phyloP scores from a whole-genome alignment of 1,139 yeast species.

The Protomyces inouyei region DNA sequence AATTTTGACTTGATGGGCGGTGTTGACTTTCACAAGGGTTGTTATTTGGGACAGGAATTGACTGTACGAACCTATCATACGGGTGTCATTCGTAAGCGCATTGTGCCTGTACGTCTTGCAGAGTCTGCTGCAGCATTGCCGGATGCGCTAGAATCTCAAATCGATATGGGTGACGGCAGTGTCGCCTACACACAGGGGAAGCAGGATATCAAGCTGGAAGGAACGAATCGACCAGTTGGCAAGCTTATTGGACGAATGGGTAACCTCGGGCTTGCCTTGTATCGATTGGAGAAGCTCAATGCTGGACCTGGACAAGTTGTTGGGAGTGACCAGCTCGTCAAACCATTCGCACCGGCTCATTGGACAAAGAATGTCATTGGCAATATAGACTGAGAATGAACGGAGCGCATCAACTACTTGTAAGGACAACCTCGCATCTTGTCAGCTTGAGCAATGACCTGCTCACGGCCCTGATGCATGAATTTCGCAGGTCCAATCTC shows the following conservation, averaged over 20 bases:
- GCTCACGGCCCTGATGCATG: not conserved
- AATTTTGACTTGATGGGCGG: constrained; percentile 81
- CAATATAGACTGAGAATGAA: not conserved
- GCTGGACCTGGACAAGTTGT: not conserved
- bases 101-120: constrained; percentile 57
- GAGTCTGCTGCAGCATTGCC: constrained; percentile 4
- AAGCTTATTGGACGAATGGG: constrained; percentile 54
- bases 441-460: constrained; percentile 1
- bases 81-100: constrained; percentile 74
- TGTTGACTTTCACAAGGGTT: constrained; percentile 81
- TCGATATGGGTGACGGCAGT: not conserved
- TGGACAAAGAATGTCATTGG: not conserved
- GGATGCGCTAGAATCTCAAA: constrained; percentile 5
- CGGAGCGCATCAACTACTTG: not conserved
- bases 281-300: constrained; percentile 45
- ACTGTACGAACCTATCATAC: constrained; percentile 83
- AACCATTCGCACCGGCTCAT: not conserved
- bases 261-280: constrained; percentile 62
- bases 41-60: constrained; percentile 93
- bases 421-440: constrained; percentile 6
- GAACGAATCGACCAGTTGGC: constrained; percentile 47
- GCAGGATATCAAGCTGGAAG: not conserved
- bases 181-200: not conserved
- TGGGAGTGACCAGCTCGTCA: not conserved
- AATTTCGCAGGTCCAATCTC: constrained; percentile 4